A percentile compares a stretch with the other conserved stretches of the same genome.
These are phyloP conservation scores for Penicillium manginii DNA, from an alignment of 495 filamentous ascomycete genomes.

Conservation along the genomic window DNA sequence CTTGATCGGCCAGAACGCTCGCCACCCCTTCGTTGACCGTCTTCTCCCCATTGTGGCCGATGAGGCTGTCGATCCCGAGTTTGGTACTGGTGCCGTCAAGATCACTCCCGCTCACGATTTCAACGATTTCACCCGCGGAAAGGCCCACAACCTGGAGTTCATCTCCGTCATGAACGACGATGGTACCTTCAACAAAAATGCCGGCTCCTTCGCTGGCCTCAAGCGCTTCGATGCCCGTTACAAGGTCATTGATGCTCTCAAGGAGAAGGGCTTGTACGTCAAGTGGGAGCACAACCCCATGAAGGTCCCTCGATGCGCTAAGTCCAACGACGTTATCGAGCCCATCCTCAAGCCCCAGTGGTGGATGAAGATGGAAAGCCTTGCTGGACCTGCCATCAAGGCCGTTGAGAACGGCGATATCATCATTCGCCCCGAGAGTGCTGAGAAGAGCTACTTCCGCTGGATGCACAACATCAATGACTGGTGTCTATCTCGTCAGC, in stretches of 20 bases:
- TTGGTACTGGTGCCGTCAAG: constrained; percentile 81
- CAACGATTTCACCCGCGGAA: constrained; percentile 76
- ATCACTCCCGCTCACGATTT: constrained; percentile 79
- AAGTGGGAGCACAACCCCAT: constrained; percentile 80
- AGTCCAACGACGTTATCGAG: constrained; percentile 82
- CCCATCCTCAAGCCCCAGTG: constrained; percentile 79
- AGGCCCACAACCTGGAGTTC: constrained; percentile 63
- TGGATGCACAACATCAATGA: constrained; percentile 78
- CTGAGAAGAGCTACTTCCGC: constrained; percentile 70
- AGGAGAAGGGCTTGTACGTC: constrained; percentile 70
- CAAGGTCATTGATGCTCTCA: constrained; percentile 68
- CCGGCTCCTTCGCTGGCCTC: constrained; percentile 64
- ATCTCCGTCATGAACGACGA: constrained; percentile 58
- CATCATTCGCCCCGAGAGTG: constrained; percentile 69
- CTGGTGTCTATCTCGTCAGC: constrained; percentile 81
- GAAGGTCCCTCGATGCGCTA: constrained; percentile 74
- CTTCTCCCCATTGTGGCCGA: constrained; percentile 73
- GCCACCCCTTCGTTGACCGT: constrained; percentile 71
- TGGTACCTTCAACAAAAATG: constrained; percentile 67
- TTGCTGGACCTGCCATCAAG: constrained; percentile 64
- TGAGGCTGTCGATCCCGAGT: constrained; percentile 69
- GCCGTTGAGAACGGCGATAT: constrained; percentile 70
- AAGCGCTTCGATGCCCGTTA: constrained; percentile 81
- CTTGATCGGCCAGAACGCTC: constrained; percentile 70
- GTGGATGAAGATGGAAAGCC: constrained; percentile 70